Conservation (phyloP, 148 eudicot species). For the Pouteria glomerata region DNA sequence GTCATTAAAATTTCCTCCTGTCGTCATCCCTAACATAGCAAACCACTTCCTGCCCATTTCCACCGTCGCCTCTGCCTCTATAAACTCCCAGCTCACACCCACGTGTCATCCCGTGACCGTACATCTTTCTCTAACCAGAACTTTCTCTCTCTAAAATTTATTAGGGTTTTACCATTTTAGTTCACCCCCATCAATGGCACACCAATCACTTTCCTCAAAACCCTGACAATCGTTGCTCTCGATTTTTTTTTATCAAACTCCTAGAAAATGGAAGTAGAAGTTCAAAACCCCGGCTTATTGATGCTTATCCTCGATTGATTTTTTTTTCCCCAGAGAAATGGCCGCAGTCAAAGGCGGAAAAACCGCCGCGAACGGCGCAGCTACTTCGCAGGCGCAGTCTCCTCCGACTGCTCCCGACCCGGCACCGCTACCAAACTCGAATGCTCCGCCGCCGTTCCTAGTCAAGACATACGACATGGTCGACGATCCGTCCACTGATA, state of each 20-base stretch:
- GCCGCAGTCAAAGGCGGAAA: not conserved
- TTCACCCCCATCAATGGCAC: too few relatives aligned
- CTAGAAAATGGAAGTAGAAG: not conserved
- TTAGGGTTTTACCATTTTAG: not conserved
- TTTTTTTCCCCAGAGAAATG: not conserved
- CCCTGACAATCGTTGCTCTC: not conserved
- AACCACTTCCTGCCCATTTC: too few relatives aligned
- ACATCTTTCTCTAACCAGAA: not conserved
- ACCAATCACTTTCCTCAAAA: too few relatives aligned
- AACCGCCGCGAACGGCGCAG: constrained; percentile 5
- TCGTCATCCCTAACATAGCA: too few relatives aligned
- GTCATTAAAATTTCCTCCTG: too few relatives aligned
- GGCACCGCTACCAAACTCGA: constrained; percentile 25
- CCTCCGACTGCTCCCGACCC: constrained; percentile 10
- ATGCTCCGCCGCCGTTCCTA: constrained; percentile 46
- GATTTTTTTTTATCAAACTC: not conserved
- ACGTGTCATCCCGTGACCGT: not conserved
- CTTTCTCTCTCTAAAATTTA: not conserved
- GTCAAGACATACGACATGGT: constrained; percentile 55
- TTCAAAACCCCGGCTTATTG: not conserved
- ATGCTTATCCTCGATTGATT: not conserved
- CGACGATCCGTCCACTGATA: constrained; percentile 32
- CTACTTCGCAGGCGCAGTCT: not conserved
- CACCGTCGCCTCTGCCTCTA: not conserved
- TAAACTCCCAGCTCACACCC: not conserved